These are phyloP conservation scores for Populus alba DNA, from an alignment of 345 rosid genomes.

Conservation along the genomic window DNA sequence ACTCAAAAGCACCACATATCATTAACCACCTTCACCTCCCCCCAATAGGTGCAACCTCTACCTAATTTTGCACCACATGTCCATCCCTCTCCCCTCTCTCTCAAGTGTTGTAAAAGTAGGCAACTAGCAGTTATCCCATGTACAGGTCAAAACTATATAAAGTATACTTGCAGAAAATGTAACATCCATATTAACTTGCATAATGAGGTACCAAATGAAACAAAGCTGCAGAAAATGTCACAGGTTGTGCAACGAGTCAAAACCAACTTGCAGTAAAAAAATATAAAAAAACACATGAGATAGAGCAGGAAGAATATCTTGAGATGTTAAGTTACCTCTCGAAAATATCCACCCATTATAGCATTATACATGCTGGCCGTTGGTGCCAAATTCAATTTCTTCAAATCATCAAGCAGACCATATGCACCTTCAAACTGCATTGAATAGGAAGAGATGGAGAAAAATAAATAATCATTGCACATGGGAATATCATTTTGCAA, in stretches of 20 bases:
- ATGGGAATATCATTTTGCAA: not conserved
- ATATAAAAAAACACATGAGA: not conserved
- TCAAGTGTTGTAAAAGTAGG: not conserved
- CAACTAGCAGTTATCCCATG: not conserved
- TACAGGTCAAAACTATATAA: not conserved
- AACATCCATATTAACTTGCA: not conserved
- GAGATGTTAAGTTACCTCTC: conserved; percentile 48
- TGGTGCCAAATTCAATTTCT: conserved; percentile 55
- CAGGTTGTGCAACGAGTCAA: not conserved
- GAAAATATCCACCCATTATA: conserved; percentile 74
- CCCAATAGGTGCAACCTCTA: not conserved
- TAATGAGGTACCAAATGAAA: not conserved
- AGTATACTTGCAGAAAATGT: not conserved
- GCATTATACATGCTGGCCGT: conserved; percentile 65
- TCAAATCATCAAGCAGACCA: conserved; percentile 55
- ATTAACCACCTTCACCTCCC: not conserved
- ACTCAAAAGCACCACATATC: not conserved
- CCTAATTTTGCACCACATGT: not conserved
- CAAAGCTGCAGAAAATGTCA: not conserved
- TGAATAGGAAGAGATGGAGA: not conserved
- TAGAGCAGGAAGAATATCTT: conserved; percentile 6
- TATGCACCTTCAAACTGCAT: conserved; percentile 78
- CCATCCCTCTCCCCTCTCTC: not conserved
- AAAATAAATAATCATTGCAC: not conserved
- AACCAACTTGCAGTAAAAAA: not conserved